Evolutionary conservation across 164 flowering plant species (phyloP), one percentile per base, ranked within the genome.

Genomic region (Warburgia ugandensis): DNA sequence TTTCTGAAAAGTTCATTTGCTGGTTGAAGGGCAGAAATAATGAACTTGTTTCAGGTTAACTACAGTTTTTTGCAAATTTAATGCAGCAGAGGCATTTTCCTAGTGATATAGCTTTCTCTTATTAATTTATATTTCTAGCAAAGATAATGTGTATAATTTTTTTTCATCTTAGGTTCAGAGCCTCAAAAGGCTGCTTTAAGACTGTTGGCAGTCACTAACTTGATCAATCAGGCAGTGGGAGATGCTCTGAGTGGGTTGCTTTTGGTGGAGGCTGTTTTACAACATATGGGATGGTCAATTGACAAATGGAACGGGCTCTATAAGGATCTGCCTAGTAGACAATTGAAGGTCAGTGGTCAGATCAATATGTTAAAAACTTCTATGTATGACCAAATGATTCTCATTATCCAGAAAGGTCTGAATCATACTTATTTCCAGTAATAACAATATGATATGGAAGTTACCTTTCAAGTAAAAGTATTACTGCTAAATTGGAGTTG

Each of bases 221-320:
- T 92, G 59, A 77, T 92, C 61, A 92, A 92, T 61, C 95, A 92
- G 62, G 98, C 98, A 16, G 88, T 81, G 26, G 98, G 98, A 46
- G 96, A 88, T 76, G 95, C 96, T 52, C 59, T 92, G 61, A 88
- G 98, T 68, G 95, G 86, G 21, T 36, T 87, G 66, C 82, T 92
- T 51, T 64, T 88, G 68, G 98, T 83, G 33, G 98, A 92, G 69
- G 84, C 67, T n/a, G 79, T 88, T 67, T 72, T 92, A 55, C 69
- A 47, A 35, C 74, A 86, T 52, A 74, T 46, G 73, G 75, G 81
- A 46, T 88, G 95, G 96, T 77, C 96, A 49, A 69, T 86, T 23
- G 67, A 79, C 17, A 73, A 47, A 59, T 92, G 99, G 99, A 79
- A 40, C 74, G 85, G 72, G 29, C 82, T 92, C 44, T 88, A 92